Evolutionary conservation across 257 asterid species (phyloP), one percentile per base, ranked within the genome.

Genomic region (Thymus mandschuricus): DNA sequence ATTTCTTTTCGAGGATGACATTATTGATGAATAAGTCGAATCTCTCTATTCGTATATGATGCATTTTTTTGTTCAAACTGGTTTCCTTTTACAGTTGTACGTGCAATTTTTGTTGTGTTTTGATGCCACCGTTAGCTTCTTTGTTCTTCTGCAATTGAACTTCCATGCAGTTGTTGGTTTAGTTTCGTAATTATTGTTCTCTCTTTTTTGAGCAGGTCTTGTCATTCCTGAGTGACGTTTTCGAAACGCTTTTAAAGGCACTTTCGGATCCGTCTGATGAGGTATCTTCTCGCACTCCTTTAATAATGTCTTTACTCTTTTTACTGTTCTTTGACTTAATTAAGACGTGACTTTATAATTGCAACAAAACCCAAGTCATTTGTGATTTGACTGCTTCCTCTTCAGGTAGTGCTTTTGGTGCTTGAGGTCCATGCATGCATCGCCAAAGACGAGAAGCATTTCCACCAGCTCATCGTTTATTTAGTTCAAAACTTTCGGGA

Each of bases 401-500:
- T n/a, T 21, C 68, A 95, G 99, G 99, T 95, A 33, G 99, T 92
- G 70, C 97, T 95, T 73, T 80, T 92, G 88, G 98, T 85, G 74
- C 97, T 95, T 73, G 92, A 95, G 78, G 97, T 95, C 79, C 99
- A 95, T 81, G 99, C 99, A 48, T 83, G 97, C 84, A 95, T 95
- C 69, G 99, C 99, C 70, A 76, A 84, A 83, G 99, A 95, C 50
- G 94, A 84, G 67, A 77, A 73, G 59, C 96, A 95, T 81, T 95
- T 95, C 72, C 85, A 77, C 76, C 92, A 92, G 81, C 96, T 95
- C 72, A 80, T 89, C 50, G 86, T 86, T 63, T 86, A 81, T 78
- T 82, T 95, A 48, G 84, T 92, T 76, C 91, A 92, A 66, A 90
- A 82, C 74, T 92, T 95, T 61, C 88, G 76, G 65, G 74, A 83